phyloP scores from a whole-genome alignment of 2,329 filamentous ascomycete genomes.

The Apiospora arundinis region DNA sequence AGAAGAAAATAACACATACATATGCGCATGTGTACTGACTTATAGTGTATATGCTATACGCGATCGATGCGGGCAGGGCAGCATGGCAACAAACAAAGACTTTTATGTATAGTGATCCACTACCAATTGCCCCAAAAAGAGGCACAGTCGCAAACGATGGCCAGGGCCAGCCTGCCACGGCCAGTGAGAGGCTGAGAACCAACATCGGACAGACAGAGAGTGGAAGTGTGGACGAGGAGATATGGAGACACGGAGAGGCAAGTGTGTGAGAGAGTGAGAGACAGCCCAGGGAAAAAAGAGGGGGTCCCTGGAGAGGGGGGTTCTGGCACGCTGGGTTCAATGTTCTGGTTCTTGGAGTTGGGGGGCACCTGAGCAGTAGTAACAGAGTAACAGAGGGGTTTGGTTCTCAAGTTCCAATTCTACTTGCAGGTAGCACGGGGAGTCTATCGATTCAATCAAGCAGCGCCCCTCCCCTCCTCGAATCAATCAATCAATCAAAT shows the following conservation, averaged over 20 bases:
- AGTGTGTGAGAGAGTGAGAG: conserved; percentile 3
- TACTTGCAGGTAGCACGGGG: conserved; percentile 6
- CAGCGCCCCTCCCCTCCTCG: neutral
- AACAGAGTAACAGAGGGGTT: too few relatives aligned
- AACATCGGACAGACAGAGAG: neutral
- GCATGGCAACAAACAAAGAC: neutral
- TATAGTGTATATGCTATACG: neutral
- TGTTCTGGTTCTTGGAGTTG: neutral
- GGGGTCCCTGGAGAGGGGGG: neutral
- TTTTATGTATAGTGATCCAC: neutral
- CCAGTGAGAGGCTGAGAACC: conserved; percentile 2
- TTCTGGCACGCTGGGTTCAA: neutral
- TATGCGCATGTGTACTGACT: neutral
- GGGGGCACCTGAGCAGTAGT: too few relatives aligned
- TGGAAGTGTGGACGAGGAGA: neutral
- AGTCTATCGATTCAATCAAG: conserved; percentile 15
- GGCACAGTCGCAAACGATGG: too few relatives aligned
- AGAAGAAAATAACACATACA: neutral
- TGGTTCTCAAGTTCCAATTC: conserved; percentile 1
- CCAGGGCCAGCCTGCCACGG: neutral
- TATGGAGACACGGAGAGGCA: conserved; percentile 2
- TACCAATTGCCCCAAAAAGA: neutral
- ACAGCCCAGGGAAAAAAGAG: neutral
- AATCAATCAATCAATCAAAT: conserved; percentile 19
- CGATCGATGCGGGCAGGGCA: neutral